Base-by-base conservation (phyloP, 2,329 filamentous ascomycete species). In the Raffaelea deltoideospora region DNA sequence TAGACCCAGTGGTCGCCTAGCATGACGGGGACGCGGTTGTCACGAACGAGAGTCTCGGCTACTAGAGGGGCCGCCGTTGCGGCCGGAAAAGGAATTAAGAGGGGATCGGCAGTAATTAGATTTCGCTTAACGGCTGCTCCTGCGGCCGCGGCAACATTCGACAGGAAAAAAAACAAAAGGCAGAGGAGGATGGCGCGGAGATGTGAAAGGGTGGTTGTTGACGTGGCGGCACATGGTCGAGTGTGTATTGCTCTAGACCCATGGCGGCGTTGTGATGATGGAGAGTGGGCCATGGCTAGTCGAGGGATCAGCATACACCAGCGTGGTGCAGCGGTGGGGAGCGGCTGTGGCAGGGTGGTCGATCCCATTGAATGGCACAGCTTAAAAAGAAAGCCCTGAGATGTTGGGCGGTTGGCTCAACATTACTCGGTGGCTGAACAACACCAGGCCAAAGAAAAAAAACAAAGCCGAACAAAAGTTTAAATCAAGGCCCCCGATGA, bases 1-100 rank as follows among this genome's bases (percentile, higher is more conserved):
- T 56, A 55, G 17, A 48, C 47, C 59, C 59, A 62, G 26, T 49
- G 45, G 28, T 54, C 54, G 33, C 54, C 45, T 31, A 52, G 37
- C 39, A 53, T 47, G 39, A 55, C 44, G 23, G 54, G 55, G 24
- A 55, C 45, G 30, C 54, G 51, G 23, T 50, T 50, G 47, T 61
- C 59, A 38, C 58, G 48, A 26, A 58, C 34, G 35, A 62, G 42
- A 10, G 50, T 53, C 37, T 56, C 54, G 27, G n/a, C n/a, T n/a
- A 28, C 6, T 6, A n/a, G 27, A 9, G 27, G 27, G 6, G 27
- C 6, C 27, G 42, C 43, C 26, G 50, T 31, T 37, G 44, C 32
- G 46, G 45, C 40, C 44, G 41, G 23, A 6, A 15, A 29, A 14
- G 32, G 27, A 21, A 33, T 21, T 17, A 32, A 10, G 19, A 45